Base-by-base conservation (phyloP, 768 basidiomycete genomes). In the Hypholoma fasciculare region DNA sequence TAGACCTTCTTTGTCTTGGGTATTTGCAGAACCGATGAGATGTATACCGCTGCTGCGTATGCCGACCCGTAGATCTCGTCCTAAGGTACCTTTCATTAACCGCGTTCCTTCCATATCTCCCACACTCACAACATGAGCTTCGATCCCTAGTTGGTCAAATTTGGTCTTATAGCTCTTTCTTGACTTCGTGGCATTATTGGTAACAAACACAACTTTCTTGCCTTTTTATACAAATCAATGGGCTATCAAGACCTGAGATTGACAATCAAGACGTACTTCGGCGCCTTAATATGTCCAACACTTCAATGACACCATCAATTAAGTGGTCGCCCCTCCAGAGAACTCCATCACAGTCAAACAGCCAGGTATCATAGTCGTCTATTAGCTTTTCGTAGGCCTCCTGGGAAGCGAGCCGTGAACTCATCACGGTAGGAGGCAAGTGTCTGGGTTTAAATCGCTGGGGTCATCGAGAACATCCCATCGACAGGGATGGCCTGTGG, bases 61-160 rank as follows among this genome's bases (percentile, higher is more conserved):
- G 95, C 96, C 6, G 96, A 98, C 52, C 96, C 94, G 64, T 93
- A 98, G 54, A 98, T 93, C 70, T 98, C 97, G 59, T 97, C 92
- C 96, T 98, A 38, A 14, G 17, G 37, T 49, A 49, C 20, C 30
- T 46, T 52, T 53, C 20, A 54, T 53, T 53, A 37, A 54, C 4
- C 43, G 53, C 4, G 26, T 43, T 52, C 49, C 19, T 38, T 54
- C 38, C n/a, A 30, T 48, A 19, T 56, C 58, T 57, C 56, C 27
- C 54, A 54, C 46, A 75, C 91, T 73, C 73, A 97, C 96, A 66
- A 90, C 88, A 68, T 87, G 80, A 36, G 87, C 93, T 69, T 94
- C 80, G 37, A 98, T 81, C 40, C 92, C 94, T 52, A 98, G 82
- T 66, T 86, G 80, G 73, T 98, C 94, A 69, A 99, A 97, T 73